Percentiles rank a stretch among this genome's conserved stretches.
These are phyloP conservation scores for Starmera quercuum DNA, from an alignment of 805 yeast genomes.

Conservation along the genomic window DNA sequence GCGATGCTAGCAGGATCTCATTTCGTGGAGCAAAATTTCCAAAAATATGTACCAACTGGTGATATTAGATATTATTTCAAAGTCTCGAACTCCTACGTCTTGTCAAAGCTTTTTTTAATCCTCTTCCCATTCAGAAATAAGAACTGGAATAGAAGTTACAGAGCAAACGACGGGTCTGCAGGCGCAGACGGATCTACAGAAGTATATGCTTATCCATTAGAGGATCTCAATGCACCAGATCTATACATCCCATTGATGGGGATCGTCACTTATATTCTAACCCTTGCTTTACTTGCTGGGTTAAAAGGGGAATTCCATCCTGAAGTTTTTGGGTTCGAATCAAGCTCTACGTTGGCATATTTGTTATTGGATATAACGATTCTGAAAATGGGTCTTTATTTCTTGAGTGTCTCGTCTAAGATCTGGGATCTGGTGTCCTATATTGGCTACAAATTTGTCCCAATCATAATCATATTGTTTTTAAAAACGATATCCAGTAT, in stretches of 20 bases:
- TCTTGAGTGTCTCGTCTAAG: slow-evolving; percentile 62
- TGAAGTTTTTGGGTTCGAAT: slow-evolving; percentile 77
- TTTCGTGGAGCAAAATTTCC: slow-evolving; percentile 58
- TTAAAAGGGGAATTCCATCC: slow-evolving; percentile 89
- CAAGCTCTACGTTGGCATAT: slow-evolving; percentile 81
- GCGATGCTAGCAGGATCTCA: slow-evolving; percentile 80
- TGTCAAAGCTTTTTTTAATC: slow-evolving; percentile 62
- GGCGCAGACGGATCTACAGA: slow-evolving; percentile 17
- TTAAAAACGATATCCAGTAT: slow-evolving; percentile 38
- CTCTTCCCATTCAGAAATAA: slow-evolving; percentile 80
- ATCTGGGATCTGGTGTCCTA: slow-evolving; percentile 82
- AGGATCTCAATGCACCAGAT: slow-evolving; percentile 93
- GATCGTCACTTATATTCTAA: slow-evolving; percentile 73
- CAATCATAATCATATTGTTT: slow-evolving; percentile 52
- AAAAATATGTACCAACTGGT: slow-evolving; percentile 38
- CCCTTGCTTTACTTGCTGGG: slow-evolving; percentile 82
- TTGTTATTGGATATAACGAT: slow-evolving; percentile 68
- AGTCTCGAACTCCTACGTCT: slow-evolving; percentile 83
- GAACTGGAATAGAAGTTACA: slow-evolving; percentile 64
- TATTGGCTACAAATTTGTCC: slow-evolving; percentile 91
- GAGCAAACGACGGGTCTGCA: slow-evolving; percentile 28
- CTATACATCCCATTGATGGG: slow-evolving; percentile 95
- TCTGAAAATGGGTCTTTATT: slow-evolving; percentile 75
- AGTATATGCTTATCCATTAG: slow-evolving; percentile 64
- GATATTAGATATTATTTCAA: slow-evolving; percentile 83